A percentile compares a stretch with the other conserved stretches of the same genome.
phyloP scores from a whole-genome alignment of 2,329 filamentous ascomycete species.

The Aspergillus tamarii region DNA sequence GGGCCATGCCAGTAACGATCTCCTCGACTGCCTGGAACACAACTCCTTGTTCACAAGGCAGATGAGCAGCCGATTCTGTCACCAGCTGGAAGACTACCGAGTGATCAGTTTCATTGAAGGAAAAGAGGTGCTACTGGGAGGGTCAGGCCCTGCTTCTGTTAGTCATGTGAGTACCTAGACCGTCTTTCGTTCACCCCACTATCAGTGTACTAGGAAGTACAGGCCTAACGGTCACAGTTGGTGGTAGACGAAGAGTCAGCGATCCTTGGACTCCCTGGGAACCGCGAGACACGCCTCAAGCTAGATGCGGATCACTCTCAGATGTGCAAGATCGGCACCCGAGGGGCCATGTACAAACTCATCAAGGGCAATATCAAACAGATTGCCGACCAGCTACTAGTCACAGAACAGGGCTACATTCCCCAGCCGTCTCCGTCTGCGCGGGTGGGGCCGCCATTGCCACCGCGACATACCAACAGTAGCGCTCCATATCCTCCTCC shows the following conservation, averaged over 20 bases:
- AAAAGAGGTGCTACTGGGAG: constrained; percentile 33
- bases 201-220: background rate
- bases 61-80: constrained; percentile 37
- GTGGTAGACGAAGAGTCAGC: constrained; percentile 42
- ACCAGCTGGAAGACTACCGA: constrained; percentile 39
- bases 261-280: constrained; percentile 35
- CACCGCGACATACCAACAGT: constrained; percentile 34
- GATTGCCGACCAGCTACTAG: constrained; percentile 33
- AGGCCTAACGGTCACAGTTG: constrained; percentile 26
- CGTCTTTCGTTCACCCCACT: fast-evolving
- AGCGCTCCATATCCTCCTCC: constrained; percentile 28
- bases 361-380: constrained; percentile 40
- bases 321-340: constrained; percentile 37
- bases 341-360: constrained; percentile 35
- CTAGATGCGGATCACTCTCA: constrained; percentile 40
- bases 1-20: constrained; percentile 35
- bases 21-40: constrained; percentile 33
- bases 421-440: constrained; percentile 24
- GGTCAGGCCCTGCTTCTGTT: constrained; percentile 32
- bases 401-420: constrained; percentile 35
- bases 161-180: constrained; percentile 32
- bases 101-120: constrained; percentile 41
- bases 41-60: constrained; percentile 36
- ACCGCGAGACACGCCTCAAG: constrained; percentile 39
- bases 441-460: constrained; percentile 28